Evolutionary conservation across 108 stramenopile genomes (phyloP), one percentile per base, ranked within the genome.

Genomic region (Cylindrotheca fusiformis): DNA sequence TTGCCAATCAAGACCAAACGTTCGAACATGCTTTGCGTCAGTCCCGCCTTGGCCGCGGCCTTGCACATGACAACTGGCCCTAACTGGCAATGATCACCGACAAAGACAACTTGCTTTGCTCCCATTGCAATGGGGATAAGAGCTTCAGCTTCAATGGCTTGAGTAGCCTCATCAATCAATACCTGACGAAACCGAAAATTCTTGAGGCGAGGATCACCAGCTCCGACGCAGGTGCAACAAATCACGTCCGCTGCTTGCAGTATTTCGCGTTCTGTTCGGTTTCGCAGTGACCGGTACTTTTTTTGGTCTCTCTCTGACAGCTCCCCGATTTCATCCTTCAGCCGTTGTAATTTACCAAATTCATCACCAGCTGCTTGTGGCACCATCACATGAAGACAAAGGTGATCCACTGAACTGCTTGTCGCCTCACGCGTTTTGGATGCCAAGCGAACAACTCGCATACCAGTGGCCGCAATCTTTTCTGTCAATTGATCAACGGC

Each of bases 1-100:
- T 89, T 78, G 28, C 98, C 98, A 48, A 96, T 86, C 60, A 95
- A 63, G 31, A 99, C 96, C 19, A 98, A 82, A 26, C 98, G 89
- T 70, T 99, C 98, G 62, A 98, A 99, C 64, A 99, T 65, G 55
- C 87, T 90, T 59, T 95, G 94, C 21, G 90, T 96, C 41, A 99
- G 76, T 10, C 98, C 98, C 14, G 85, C 85, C 71, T 96, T 97
- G 46, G 97, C 96, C 17, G 97, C 97, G 32, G 89, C 80, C 75
- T 98, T 99, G 80, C 95, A 97, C 87, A 97, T 88, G 41, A 99
- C 95, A 21, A 98, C 98, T 26, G 98, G 98, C 18, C 96, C 96
- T 22, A 99, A 75, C 76, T 99, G 98, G 58, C 96, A 97, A 68
- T 99, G 98, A 80, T 99, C 98, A 10, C 98, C 98, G n/a, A 99